Evolutionary conservation across 2,329 filamentous ascomycete species (phyloP).

Genomic region (Colletotrichum karsti): DNA sequence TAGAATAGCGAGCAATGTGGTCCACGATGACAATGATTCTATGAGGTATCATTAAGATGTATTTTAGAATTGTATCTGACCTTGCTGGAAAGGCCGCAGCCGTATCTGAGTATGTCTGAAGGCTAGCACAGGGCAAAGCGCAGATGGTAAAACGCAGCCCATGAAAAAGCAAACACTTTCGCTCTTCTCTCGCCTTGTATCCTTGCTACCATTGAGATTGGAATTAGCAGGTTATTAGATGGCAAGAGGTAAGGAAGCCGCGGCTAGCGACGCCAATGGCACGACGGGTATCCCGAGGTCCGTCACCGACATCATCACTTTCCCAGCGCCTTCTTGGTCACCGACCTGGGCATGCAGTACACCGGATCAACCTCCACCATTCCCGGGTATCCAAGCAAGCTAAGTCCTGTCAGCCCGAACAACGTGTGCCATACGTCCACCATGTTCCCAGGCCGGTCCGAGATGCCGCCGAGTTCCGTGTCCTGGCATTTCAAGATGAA

Average conservation of each 20-base stretch:
- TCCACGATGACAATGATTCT: background rate
- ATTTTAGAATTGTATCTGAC: background rate
- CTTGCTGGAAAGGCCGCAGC: background rate
- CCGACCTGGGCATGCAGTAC: slow-evolving; percentile 82
- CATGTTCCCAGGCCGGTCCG: slow-evolving; percentile 91
- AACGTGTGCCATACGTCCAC: slow-evolving; percentile 97
- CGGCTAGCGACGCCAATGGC: background rate
- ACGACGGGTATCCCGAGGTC: background rate
- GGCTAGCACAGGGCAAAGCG: slow-evolving; percentile 37
- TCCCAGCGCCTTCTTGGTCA: slow-evolving; percentile 66
- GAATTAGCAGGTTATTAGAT: slow-evolving; percentile 74
- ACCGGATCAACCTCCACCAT: slow-evolving; percentile 85
- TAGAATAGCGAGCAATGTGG: background rate
- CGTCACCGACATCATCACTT: background rate
- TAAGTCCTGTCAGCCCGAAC: slow-evolving; percentile 89
- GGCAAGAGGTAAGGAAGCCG: slow-evolving; percentile 61
- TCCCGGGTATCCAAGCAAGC: slow-evolving; percentile 80
- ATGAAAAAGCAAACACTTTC: slow-evolving; percentile 37
- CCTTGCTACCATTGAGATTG: slow-evolving; percentile 62
- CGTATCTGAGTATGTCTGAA: slow-evolving; percentile 24
- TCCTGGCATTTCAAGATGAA: slow-evolving; percentile 95
- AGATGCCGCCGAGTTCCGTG: slow-evolving; percentile 81
- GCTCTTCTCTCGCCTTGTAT: slow-evolving; percentile 77
- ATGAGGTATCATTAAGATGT: background rate
- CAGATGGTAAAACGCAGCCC: slow-evolving; percentile 34